Base-by-base conservation (phyloP, 2,329 filamentous ascomycete genomes). In the Microcyclospora pomicola region DNA sequence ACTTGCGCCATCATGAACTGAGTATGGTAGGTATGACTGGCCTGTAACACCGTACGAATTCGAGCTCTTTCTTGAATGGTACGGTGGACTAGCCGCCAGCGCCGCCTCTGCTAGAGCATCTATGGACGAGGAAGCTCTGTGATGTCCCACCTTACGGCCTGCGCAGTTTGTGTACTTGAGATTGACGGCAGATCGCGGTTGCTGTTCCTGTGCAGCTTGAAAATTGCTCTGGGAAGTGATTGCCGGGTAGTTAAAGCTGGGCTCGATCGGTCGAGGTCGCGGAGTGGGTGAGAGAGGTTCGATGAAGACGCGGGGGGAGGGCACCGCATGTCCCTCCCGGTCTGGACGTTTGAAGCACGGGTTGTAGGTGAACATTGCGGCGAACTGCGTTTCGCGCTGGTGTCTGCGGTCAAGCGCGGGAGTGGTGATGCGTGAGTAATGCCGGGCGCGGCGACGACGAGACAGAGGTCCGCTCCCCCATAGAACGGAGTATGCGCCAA, bases 41-140 rank as follows among this genome's bases (percentile, higher is more conserved):
- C 15, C 33, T 19, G 39, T 16, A 38, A 33, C 43, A 43, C 24
- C 33, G 24, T 35, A 34, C 36, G 36, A 12, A 16, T 29, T 27
- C 15, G 33, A 36, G 38, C 35, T 40, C 9, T 43, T 46, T 40
- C 38, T 45, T 35, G 39, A 42, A 34, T 32, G 38, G 38, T 52
- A 47, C 14, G 52, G 39, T n/a, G 59, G 58, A 39, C 58, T 61
- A n/a, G 59, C 42, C 13, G 54, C 59, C 33, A 63, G 50, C 33
- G 64, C 64, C 36, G 59, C 61, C 42, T 63, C 60, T 24, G 64
- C 63, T 7, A 67, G 56, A 24, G 61, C 56, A 37, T 65, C 64
- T 42, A 66, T 66, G 43, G 62, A 57, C 6, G 57, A 58, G 9
- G 55, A 48, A 7, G 50, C 54, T 27, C 50, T 45, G 29, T 49